Conservation (phyloP, 2,329 filamentous ascomycete genomes). For the Ophiocordyceps polyrhachis-furcata region DNA sequence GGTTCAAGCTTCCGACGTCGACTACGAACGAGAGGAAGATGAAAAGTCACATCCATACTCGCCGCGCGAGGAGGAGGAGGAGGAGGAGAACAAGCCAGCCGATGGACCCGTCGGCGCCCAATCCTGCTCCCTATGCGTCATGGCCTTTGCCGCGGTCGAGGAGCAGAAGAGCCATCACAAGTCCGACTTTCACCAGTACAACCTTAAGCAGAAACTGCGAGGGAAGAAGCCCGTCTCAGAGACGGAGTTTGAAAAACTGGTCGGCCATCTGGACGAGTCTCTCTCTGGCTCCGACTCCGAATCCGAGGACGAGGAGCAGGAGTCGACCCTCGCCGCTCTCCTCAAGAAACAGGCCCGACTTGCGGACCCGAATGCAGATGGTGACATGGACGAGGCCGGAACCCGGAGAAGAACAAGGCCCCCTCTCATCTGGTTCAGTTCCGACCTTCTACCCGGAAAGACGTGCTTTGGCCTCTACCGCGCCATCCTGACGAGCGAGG, state of each 20-base stretch:
- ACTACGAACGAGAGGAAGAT: not conserved
- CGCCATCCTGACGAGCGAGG: conserved; percentile 54
- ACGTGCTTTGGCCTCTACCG: conserved; percentile 74
- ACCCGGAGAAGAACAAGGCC: conserved; percentile 43
- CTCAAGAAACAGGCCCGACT: conserved; percentile 71
- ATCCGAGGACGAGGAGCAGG: conserved; percentile 49
- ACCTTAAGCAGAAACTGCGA: conserved; percentile 77
- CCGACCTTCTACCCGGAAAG: conserved; percentile 54
- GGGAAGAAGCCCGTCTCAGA: conserved; percentile 57
- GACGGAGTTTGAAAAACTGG: conserved; percentile 65
- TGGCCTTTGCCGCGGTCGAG: conserved; percentile 50
- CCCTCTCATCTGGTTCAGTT: conserved; percentile 73
- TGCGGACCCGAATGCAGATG: conserved; percentile 33
- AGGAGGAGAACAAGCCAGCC: not conserved
- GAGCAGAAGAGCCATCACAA: conserved; percentile 77
- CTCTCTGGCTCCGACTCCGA: conserved; percentile 73
- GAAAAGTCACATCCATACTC: not conserved
- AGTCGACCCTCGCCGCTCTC: conserved; percentile 55
- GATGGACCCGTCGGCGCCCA: conserved; percentile 35
- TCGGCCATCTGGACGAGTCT: conserved; percentile 77
- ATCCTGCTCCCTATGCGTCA: conserved; percentile 62
- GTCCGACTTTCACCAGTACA: conserved; percentile 86
- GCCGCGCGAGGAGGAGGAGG: not conserved
- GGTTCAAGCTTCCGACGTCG: conserved; percentile 16
- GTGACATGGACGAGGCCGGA: conserved; percentile 18